These are phyloP conservation scores for Cnidoscolus chayamansa DNA, from an alignment of 441 rosid genomes.

Conservation along the genomic window DNA sequence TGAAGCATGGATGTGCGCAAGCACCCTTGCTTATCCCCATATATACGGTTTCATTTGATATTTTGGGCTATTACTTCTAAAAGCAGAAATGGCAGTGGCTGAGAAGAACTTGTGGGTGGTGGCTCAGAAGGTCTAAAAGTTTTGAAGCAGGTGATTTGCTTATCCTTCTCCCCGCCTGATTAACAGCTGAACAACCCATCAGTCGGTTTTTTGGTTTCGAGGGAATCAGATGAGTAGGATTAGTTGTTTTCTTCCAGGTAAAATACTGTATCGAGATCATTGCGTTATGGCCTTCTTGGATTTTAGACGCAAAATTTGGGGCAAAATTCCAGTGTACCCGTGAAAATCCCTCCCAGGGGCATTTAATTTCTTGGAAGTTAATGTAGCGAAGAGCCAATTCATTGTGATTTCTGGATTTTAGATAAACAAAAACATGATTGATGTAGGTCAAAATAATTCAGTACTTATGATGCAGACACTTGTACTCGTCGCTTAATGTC, in stretches of 20 bases:
- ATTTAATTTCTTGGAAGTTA: not conserved
- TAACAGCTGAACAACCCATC: not conserved
- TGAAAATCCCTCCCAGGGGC: not conserved
- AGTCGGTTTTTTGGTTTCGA: too few species aligned
- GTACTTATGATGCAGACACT: too few species aligned
- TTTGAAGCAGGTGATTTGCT: not conserved
- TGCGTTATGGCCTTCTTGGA: not conserved
- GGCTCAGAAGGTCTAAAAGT: not conserved
- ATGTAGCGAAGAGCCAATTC: not conserved
- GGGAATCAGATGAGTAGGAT: not conserved
- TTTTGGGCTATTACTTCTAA: not conserved
- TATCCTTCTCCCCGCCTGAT: not conserved
- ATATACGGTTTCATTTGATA: not conserved
- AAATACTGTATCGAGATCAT: not conserved
- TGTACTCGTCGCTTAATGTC: too few species aligned
- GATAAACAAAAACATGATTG: not conserved
- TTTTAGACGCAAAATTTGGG: not conserved
- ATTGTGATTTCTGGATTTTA: not conserved
- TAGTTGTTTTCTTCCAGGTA: not conserved
- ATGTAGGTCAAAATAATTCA: too few species aligned
- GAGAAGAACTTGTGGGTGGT: not conserved
- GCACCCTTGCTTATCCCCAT: not conserved
- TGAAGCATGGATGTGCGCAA: not conserved
- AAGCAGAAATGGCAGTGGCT: not conserved
- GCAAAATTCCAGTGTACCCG: too few species aligned